Percentiles rank a stretch among this genome's conserved stretches.
Evolutionary conservation across 257 asterid genomes (phyloP).

Genomic region (Osmanthus fragrans): DNA sequence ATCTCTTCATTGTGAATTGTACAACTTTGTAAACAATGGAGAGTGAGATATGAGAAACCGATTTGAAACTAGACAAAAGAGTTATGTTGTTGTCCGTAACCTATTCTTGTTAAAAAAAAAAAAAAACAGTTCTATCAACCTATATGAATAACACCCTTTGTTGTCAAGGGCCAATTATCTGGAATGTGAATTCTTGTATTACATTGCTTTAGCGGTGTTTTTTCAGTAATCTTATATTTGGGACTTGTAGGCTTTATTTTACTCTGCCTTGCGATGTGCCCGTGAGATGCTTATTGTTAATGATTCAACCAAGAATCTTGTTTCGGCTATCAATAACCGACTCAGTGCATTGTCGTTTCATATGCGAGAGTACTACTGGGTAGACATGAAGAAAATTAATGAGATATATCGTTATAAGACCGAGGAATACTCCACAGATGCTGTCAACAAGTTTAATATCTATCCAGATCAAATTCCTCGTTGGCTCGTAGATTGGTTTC

Average conservation of each 20-base stretch:
- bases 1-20: not conserved
- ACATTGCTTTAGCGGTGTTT: not conserved
- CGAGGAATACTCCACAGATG: slow-evolving; percentile 43
- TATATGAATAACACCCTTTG: not conserved
- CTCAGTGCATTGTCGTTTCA: slow-evolving; percentile 15
- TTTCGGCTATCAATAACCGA: slow-evolving; percentile 50
- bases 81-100: not conserved
- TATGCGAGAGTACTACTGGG: slow-evolving; percentile 16
- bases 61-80: not conserved
- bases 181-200: not conserved
- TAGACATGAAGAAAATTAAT: slow-evolving; percentile 15
- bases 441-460: slow-evolving; percentile 74
- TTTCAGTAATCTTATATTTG: not conserved
- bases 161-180: not conserved
- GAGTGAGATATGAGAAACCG: not conserved
- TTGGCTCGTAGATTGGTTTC: slow-evolving; percentile 53
- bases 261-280: slow-evolving; percentile 72
- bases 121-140: not conserved
- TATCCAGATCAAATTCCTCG: slow-evolving; percentile 55
- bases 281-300: slow-evolving; percentile 66
- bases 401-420: slow-evolving; percentile 21
- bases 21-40: not conserved
- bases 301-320: slow-evolving; percentile 61
- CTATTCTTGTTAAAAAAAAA: not conserved
- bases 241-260: slow-evolving; percentile 58